Conservation (phyloP, 2,329 filamentous ascomycete species). For the Cordyceps cateniannulata region DNA sequence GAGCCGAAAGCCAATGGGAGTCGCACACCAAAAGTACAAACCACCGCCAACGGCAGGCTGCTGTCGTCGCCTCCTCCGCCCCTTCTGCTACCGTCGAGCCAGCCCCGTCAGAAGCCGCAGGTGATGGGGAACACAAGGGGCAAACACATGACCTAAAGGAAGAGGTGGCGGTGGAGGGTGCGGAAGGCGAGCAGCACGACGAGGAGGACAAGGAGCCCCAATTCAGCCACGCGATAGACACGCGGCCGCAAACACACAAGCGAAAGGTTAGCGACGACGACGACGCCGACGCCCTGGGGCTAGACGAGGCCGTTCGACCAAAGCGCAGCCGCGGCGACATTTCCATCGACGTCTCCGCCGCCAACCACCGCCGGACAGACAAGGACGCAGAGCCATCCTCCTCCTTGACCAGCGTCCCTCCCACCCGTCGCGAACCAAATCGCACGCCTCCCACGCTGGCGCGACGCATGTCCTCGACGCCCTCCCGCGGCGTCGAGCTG, state of each 20-base stretch:
- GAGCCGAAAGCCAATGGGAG: constrained; percentile 62
- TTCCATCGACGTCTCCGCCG: constrained; percentile 12
- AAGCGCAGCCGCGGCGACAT: constrained; percentile 41
- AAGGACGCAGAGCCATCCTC: constrained; percentile 12
- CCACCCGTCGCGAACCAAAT: constrained; percentile 19
- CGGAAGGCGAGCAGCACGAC: neutral
- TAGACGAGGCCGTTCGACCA: constrained; percentile 29
- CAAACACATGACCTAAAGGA: constrained; percentile 18
- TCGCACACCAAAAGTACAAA: constrained; percentile 48
- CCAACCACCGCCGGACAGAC: constrained; percentile 11
- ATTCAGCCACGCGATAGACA: constrained; percentile 14
- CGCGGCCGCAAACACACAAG: constrained; percentile 21
- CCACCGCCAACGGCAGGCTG: constrained; percentile 27
- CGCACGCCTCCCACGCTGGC: constrained; percentile 36
- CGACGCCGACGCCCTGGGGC: constrained; percentile 28
- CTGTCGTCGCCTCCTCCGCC: constrained; percentile 16
- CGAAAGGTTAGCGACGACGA: constrained; percentile 27
- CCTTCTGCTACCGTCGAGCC: neutral
- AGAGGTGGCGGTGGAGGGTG: neutral
- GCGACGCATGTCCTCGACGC: constrained; percentile 45
- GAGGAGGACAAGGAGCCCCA: constrained; percentile 13
- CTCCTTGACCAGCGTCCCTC: constrained; percentile 7
- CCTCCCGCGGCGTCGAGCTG: constrained; percentile 51
- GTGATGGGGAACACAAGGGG: neutral
- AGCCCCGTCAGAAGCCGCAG: neutral